Evolutionary conservation across 1,139 yeast genomes (phyloP).

Genomic region (Geotrichum carabidarum): DNA sequence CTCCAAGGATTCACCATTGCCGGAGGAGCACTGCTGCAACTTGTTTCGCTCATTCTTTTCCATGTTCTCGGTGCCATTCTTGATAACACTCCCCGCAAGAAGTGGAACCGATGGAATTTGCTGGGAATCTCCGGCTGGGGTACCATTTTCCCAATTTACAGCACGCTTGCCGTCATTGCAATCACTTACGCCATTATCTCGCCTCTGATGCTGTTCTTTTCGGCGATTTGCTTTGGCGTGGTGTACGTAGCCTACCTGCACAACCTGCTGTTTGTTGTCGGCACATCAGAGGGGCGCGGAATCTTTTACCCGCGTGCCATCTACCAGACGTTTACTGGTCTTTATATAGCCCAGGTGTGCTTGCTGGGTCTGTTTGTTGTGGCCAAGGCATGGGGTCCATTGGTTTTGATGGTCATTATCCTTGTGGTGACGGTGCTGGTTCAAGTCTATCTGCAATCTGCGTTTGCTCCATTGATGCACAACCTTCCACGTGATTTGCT

Average conservation of each 20-base stretch:
- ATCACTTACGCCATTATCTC: slow-evolving; percentile 78
- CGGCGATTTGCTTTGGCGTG: slow-evolving; percentile 61
- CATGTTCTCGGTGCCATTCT: slow-evolving; percentile 62
- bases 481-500: slow-evolving; percentile 53
- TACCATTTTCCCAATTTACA: slow-evolving; percentile 76
- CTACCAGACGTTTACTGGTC: slow-evolving; percentile 80
- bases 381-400: slow-evolving; percentile 94
- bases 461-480: slow-evolving; percentile 64
- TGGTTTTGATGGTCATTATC: slow-evolving; percentile 66
- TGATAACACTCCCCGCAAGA: slow-evolving; percentile 82
- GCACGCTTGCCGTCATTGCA: slow-evolving; percentile 74
- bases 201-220: slow-evolving; percentile 69
- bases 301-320: slow-evolving; percentile 81
- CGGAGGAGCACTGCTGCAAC: slow-evolving; percentile 74
- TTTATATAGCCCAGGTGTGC: slow-evolving; percentile 82
- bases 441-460: slow-evolving; percentile 55
- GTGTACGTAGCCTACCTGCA: slow-evolving; percentile 75
- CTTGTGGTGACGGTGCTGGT: slow-evolving; percentile 59
- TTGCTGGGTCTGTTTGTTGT: slow-evolving; percentile 79
- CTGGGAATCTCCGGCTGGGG: slow-evolving; percentile 77
- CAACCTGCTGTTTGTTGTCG: slow-evolving; percentile 67
- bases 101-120: slow-evolving; percentile 65
- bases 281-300: slow-evolving; percentile 74
- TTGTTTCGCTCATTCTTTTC: slow-evolving; percentile 64
- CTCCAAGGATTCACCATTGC: slow-evolving; percentile 82